Evolutionary conservation across 495 filamentous ascomycete species (phyloP), one percentile per base, ranked within the genome.

Genomic region (Podospora pseudopauciseta): DNA sequence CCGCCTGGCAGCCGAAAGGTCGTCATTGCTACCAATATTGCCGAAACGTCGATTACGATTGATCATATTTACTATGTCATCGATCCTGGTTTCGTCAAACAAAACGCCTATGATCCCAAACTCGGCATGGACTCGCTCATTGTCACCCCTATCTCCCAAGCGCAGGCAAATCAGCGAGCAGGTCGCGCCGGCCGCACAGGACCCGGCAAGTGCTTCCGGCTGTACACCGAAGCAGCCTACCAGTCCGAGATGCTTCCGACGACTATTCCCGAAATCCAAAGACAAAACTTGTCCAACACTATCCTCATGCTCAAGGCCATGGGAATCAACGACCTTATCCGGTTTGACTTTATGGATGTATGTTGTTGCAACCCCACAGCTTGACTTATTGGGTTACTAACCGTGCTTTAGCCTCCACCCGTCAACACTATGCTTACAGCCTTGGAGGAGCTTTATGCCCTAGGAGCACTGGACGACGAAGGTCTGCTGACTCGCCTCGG

Each of bases 271-370:
- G 96, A 98, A 73, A 99, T 99, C 62, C 95, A 99, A 74, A 87
- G 95, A 7, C 93, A 97, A 76, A 98, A 98, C 72, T 79, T 99
- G n/a, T 90, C 91, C 0, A 86, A 90, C 66, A 97, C 95, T 2
- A 98, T 99, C 78, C 87, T 99, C 30, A 97, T 98, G 93, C 85
- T 99, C 34, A 99, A 99, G 78, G 95, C 95, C 1, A 98, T 98
- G 94, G 95, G 95, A 3, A 98, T 99, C 75, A 97, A 98, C 72
- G 95, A 99, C 73, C 83, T 99, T 3, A 86, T 99, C 13, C 92
- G 96, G 69, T 99, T 99, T 73, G 94, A 97, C 76, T 99, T 98
- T 73, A 97, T 99, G 94, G 96, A 98, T 72, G 93, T 74, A 65
- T 70, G 72, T 68, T 56, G 3, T 27, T 27, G 39, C 16, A 26